Evolutionary conservation across 2,329 filamentous ascomycete species (phyloP).

Genomic region (Eutypa lata): DNA sequence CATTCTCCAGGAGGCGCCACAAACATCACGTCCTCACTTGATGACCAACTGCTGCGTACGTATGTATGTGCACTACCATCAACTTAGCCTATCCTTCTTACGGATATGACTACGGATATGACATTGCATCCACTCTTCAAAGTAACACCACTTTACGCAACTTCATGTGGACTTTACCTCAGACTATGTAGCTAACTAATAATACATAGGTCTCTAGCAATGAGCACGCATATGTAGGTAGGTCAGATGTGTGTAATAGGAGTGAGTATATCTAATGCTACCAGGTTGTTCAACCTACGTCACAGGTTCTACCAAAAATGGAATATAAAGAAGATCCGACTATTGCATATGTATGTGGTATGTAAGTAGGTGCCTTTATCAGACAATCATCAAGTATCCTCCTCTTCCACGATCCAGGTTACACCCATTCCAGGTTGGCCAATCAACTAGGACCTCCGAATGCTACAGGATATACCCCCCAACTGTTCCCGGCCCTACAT

Average conservation of each 20-base stretch:
- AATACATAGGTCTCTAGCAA: too few species aligned
- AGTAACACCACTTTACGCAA: too few species aligned
- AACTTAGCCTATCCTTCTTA: too few species aligned
- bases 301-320: background rate
- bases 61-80: too few species aligned
- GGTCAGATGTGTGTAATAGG: too few species aligned
- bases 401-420: background rate
- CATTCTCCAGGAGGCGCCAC: background rate
- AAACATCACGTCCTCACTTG: background rate
- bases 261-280: background rate
- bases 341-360: background rate
- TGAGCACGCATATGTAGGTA: background rate
- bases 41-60: background rate
- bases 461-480: background rate
- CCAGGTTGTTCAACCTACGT: background rate
- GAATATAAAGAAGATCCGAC: background rate
- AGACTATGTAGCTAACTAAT: too few species aligned
- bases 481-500: too few species aligned
- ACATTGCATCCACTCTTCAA: too few species aligned
- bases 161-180: too few species aligned
- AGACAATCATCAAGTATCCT: background rate
- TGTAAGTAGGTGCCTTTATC: background rate
- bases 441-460: background rate
- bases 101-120: too few species aligned
- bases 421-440: background rate